Evolutionary conservation across 768 basidiomycete species (phyloP), one percentile per base, ranked within the genome.

Genomic region (Panaeolus cyanescens): DNA sequence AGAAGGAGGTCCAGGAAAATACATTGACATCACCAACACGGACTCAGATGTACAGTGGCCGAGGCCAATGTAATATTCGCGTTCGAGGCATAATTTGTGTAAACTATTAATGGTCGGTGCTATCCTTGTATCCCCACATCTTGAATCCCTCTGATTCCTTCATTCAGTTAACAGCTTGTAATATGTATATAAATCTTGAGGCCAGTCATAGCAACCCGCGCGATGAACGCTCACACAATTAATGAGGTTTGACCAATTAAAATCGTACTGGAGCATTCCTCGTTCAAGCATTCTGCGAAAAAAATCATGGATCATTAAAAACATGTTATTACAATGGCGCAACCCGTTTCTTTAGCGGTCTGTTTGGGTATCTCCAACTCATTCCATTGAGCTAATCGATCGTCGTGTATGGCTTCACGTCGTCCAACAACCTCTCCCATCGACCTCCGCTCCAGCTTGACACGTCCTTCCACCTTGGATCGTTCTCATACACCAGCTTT

Each of bases 11-110:
- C 89, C 89, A 0, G 87, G 87, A 6, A 85, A 90, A 68, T 92
- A 91, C 68, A 85, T 92, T 63, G 91, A 93, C 70, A 77, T 93
- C 17, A 91, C 85, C 10, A 81, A 83, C 30, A 79, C 84, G 57
- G 80, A 77, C 39, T 81, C 83, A 39, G 85, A 87, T 67, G 74
- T 88, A 58, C 85, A 82, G 58, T 93, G 92, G 92, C 91, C 91
- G 9, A 77, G 90, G 59, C 91, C 91, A 12, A 50, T 50, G 0
- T 81, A 79, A 20, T 91, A 69, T 79, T 30, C 22, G 19, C n/a
- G n/a, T n/a, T 37, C 25, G 17, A 22, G 8, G 10, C 19, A 13
- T 20, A 28, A 32, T 40, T 13, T 10, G 19, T 25, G 15, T 39
- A 36, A 30, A n/a, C 5, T 31, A 5, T 25, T 40, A 57, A n/a